Evolutionary conservation across 148 eudicot genomes (phyloP).

Genomic region (Cornus kousa): DNA sequence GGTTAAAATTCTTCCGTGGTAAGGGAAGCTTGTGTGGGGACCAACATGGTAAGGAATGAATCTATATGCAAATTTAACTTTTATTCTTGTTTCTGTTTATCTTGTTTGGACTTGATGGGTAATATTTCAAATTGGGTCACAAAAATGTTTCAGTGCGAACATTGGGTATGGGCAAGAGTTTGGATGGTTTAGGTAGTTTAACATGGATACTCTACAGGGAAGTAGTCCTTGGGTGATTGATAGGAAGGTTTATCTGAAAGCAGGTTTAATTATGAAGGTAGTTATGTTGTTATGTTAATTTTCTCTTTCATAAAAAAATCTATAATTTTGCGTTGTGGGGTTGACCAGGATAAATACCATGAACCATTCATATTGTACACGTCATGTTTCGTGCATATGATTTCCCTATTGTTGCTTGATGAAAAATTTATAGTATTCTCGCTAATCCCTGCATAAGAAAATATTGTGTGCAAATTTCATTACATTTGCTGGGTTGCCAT

Average conservation of each 20-base stretch:
- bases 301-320: not conserved
- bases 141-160: not conserved
- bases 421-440: not conserved
- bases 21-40: not conserved
- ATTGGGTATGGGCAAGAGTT: constrained; percentile 3
- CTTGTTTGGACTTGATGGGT: constrained; percentile 4
- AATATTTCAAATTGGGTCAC: not conserved
- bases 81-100: not conserved
- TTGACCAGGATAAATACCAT: not conserved
- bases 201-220: not conserved
- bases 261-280: not conserved
- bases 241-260: not conserved
- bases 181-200: constrained; percentile 1
- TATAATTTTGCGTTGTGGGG: too few relatives aligned
- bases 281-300: not conserved
- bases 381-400: not conserved
- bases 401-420: not conserved
- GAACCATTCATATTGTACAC: not conserved
- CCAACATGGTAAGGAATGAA: constrained; percentile 14
- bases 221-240: not conserved
- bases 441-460: not conserved
- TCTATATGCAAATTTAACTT: not conserved
- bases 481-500: not conserved
- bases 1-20: constrained; percentile 7
- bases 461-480: not conserved